These are phyloP conservation scores for Talaromyces wortmannii DNA, from an alignment of 495 filamentous ascomycete genomes.

Conservation along the genomic window DNA sequence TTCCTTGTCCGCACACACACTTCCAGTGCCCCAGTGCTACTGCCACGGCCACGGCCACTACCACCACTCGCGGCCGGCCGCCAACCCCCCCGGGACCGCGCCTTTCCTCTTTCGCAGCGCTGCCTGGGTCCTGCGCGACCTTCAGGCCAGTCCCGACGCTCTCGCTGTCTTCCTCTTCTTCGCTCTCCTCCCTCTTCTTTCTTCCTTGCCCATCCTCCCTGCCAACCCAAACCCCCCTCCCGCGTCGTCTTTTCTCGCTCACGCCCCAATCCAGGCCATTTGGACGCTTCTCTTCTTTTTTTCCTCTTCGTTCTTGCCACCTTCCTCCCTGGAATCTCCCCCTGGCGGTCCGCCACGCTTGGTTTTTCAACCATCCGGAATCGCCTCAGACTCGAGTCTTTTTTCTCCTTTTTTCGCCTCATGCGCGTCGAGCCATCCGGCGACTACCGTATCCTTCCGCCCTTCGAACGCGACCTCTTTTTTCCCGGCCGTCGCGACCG, in stretches of 20 bases:
- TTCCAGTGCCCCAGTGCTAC: neutral
- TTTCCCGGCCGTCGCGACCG: neutral
- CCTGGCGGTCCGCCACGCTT: neutral
- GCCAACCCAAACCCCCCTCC: neutral
- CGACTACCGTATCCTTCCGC: neutral
- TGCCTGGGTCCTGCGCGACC: constrained; percentile 18
- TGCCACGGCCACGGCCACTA: neutral
- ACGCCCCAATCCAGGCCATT: neutral
- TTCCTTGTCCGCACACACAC: no score
- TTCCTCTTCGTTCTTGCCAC: constrained; percentile 5
- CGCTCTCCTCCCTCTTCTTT: constrained; percentile 12
- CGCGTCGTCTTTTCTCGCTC: constrained; percentile 6
- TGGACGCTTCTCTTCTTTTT: constrained; percentile 13
- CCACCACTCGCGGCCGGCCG: neutral
- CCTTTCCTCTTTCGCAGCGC: constrained; percentile 22
- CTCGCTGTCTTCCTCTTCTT: constrained; percentile 7
- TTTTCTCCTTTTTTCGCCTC: neutral
- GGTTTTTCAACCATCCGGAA: no score
- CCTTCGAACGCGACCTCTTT: neutral
- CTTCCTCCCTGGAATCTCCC: neutral
- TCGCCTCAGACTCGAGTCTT: neutral
- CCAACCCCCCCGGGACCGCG: constrained; percentile 12
- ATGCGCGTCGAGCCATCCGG: constrained; percentile 3
- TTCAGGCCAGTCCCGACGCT: constrained; percentile 19
- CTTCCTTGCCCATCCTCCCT: constrained; percentile 23